Evolutionary conservation across 2,329 filamentous ascomycete genomes (phyloP).

Genomic region (Emergomyces pasteurianus): DNA sequence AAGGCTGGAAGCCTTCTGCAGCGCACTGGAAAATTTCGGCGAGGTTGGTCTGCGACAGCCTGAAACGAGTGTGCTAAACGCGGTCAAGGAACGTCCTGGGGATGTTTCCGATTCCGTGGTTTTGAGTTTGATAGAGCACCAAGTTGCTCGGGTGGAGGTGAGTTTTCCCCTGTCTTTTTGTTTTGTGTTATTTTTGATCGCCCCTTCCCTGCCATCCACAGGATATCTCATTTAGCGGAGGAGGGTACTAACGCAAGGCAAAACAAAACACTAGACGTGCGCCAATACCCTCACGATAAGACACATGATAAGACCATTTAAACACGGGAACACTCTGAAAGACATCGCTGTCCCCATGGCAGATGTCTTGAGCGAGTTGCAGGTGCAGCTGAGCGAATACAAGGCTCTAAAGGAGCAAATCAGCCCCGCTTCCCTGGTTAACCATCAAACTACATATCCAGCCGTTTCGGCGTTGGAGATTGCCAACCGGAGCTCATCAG

Average conservation of each 20-base stretch:
- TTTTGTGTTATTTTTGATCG: too few species aligned
- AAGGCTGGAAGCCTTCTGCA: conserved; percentile 86
- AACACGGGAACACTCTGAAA: conserved; percentile 49
- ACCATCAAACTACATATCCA: background rate
- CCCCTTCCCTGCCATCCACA: background rate
- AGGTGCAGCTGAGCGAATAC: conserved; percentile 31
- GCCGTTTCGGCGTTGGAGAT: background rate
- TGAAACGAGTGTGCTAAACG: conserved; percentile 71
- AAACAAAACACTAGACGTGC: conserved; percentile 50
- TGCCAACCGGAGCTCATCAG: background rate
- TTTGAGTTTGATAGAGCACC: conserved; percentile 83
- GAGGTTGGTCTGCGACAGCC: conserved; percentile 58
- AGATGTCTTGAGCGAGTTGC: conserved; percentile 41
- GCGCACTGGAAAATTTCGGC: conserved; percentile 62
- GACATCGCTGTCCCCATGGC: conserved; percentile 68
- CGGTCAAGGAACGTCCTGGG: conserved; percentile 58
- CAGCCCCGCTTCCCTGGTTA: background rate
- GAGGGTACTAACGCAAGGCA: background rate
- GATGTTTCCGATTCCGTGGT: conserved; percentile 83
- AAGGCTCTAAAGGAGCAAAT: conserved; percentile 29
- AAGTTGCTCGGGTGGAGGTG: conserved; percentile 93
- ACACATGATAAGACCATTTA: conserved; percentile 62
- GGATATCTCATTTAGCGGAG: conserved; percentile 8
- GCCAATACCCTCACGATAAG: conserved; percentile 67
- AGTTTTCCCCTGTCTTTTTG: conserved; percentile 30